Conservation (phyloP, 768 basidiomycete species). For the Coprinopsis cinerea region DNA sequence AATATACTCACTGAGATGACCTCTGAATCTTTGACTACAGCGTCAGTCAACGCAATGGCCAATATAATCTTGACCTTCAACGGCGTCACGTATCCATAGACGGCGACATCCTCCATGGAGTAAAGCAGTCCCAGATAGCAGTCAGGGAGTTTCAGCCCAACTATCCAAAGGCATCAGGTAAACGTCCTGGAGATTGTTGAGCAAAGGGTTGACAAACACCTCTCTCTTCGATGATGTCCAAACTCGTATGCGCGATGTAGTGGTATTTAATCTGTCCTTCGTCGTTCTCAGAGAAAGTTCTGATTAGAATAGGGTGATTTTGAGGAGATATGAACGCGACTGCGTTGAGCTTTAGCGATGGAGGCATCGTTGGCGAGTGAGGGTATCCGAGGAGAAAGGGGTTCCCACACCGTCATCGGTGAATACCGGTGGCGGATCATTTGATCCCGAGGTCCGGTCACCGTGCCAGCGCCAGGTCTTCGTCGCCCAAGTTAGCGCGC, state of each 20-base stretch:
- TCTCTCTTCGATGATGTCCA: conserved; percentile 91
- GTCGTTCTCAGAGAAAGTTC: conserved; percentile 57
- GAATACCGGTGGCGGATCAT: too few species aligned
- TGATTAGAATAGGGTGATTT: conserved; percentile 77
- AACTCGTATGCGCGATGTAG: conserved; percentile 84
- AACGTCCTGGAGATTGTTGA: neutral
- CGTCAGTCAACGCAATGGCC: conserved; percentile 72
- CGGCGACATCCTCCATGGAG: conserved; percentile 89
- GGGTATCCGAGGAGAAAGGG: neutral
- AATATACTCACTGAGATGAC: conserved; percentile 55
- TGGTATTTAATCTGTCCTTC: conserved; percentile 71
- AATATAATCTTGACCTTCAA: conserved; percentile 84
- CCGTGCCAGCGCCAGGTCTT: too few species aligned
- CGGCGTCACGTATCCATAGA: conserved; percentile 89
- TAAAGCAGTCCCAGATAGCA: conserved; percentile 84
- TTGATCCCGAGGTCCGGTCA: too few species aligned
- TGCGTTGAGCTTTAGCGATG: conserved; percentile 67
- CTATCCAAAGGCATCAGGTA: conserved; percentile 20
- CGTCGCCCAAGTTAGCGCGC: too few species aligned
- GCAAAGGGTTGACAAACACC: conserved; percentile 40
- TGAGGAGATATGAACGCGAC: conserved; percentile 83
- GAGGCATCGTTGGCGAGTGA: conserved; percentile 49
- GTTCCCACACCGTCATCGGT: too few species aligned
- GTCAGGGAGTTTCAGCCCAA: conserved; percentile 53
- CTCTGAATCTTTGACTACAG: conserved; percentile 76